Evolutionary conservation across 352 stramenopile genomes (phyloP), one percentile per base, ranked within the genome.

Genomic region (Globisporangium splendens): DNA sequence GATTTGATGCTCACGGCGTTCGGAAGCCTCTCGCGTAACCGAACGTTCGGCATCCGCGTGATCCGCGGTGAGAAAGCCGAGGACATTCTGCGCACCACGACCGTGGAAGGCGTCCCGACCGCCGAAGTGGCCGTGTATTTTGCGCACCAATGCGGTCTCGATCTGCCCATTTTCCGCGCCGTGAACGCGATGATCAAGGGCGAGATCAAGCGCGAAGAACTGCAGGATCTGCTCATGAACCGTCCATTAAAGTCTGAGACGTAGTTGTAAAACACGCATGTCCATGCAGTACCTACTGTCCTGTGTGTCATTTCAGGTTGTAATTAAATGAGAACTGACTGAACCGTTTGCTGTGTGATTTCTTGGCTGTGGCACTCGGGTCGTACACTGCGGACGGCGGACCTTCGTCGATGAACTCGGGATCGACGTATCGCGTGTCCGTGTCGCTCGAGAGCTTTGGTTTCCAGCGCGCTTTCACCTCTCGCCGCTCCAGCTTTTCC

Each of bases 1-100:
- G 95, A 98, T 77, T 69, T 98, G 17, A 98, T 98, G 88, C 81
- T 98, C 28, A 99, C 97, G 20, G 98, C 93, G 51, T 99, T 98
- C 70, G 96, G 96, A 18, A 92, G 86, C 15, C 78, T 99, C 42
- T 98, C 91, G 13, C 85, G 97, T 4, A 99, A 99, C 70, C 84
- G 96, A 46, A 89, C 91, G 48, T 98, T 98, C 64, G 97, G 97
- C 15, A 88, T 98, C 41, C 81, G 95, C 41, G 78, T 99, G 50
- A 97, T 97, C 50, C 87, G 98, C 61, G 73, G 86, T 38, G 75
- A 95, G 59, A 88, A 88, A 21, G 83, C 98, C 47, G 85, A 98
- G 52, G 89, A 99, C 58, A 98, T 99, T 53, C 64, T 97, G 47
- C 88, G 84, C 31, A 79, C 89, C 46, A 83, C 75, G n/a, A 97